A percentile compares a stretch with the other conserved stretches of the same genome.
Evolutionary conservation across 2,329 filamentous ascomycete genomes (phyloP).

Genomic region (Colletotrichum spaethianum): DNA sequence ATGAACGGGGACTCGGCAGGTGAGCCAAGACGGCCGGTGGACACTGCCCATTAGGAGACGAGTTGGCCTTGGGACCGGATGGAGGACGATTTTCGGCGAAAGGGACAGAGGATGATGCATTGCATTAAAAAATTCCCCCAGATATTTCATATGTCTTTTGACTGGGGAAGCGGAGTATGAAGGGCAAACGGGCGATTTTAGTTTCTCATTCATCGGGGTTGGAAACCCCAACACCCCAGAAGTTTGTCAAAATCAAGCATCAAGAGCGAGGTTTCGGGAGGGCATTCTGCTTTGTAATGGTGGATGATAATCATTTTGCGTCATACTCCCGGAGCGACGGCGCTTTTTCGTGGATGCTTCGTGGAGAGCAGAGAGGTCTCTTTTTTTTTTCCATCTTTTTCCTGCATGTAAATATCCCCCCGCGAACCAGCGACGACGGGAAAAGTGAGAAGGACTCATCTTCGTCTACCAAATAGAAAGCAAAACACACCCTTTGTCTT

Average conservation of each 20-base stretch:
- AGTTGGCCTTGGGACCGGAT: not conserved
- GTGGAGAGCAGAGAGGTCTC: not conserved
- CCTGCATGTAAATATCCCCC: not conserved
- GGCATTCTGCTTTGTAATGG: conserved; percentile 10
- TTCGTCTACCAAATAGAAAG: not conserved
- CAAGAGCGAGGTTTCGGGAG: conserved; percentile 17
- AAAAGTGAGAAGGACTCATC: not conserved
- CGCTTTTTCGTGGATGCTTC: conserved; percentile 3
- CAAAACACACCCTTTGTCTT: not conserved
- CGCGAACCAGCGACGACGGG: not conserved
- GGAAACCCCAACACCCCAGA: conserved; percentile 5
- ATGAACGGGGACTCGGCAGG: not conserved
- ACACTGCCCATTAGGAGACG: not conserved
- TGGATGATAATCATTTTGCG: conserved; percentile 6
- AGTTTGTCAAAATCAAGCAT: conserved; percentile 30
- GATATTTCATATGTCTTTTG: conserved; percentile 28
- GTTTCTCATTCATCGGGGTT: not conserved
- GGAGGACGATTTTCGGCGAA: not conserved
- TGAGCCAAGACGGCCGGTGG: not conserved
- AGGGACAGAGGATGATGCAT: not conserved
- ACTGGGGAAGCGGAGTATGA: conserved; percentile 5
- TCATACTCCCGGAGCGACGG: not conserved
- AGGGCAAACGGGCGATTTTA: not conserved
- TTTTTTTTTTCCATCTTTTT: not conserved
- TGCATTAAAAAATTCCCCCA: no score